Base-by-base conservation (phyloP, 2,329 filamentous ascomycete species). In the Penicillium thymicola region DNA sequence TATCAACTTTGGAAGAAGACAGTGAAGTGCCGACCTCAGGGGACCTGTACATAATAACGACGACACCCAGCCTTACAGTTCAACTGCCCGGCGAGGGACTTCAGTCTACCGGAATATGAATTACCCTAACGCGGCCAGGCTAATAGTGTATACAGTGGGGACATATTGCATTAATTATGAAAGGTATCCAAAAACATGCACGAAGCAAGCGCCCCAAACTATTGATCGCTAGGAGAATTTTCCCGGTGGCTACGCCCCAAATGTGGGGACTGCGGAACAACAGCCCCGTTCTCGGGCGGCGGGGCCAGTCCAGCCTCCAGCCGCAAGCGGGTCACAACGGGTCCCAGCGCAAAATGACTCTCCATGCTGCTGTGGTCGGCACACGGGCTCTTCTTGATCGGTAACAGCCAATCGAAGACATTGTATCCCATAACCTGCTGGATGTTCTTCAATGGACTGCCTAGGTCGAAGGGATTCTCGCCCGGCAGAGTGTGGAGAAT, bases 381-480 rank as follows among this genome's bases (percentile, higher is more conserved):
- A 71, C 89, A 93, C 0, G 93, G 93, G 5, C 89, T 91, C 57
- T 83, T 81, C 55, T 80, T 84, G 34, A 96, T 71, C 0, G 93
- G 93, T 1, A 96, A 75, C 13, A 96, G 68, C 92, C 92, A 97
- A 58, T 96, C 89, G 14, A 87, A 59, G 2, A 86, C 61, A 21
- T 76, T 83, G 45, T 82, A 75, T 0, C 93, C 93, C 86, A 99
- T 91, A 25, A 97, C 84, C 14, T 87, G 82, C 61, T 85, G 84
- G 76, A 92, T 87, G 68, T 97, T 97, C 28, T 79, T 75, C 59
- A 82, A 79, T 9, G 76, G 75, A 30, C 72, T 77, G 2, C 89
- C 90, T 0, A 94, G 77, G 65, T 96, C 85, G 86, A 91, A 99
- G 0, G 91, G 90, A 64, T 96, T 96, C 64, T 94, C 87, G 10